Evolutionary conservation across 306 rosid genomes (phyloP).

Genomic region (Cucurbita pepo): DNA sequence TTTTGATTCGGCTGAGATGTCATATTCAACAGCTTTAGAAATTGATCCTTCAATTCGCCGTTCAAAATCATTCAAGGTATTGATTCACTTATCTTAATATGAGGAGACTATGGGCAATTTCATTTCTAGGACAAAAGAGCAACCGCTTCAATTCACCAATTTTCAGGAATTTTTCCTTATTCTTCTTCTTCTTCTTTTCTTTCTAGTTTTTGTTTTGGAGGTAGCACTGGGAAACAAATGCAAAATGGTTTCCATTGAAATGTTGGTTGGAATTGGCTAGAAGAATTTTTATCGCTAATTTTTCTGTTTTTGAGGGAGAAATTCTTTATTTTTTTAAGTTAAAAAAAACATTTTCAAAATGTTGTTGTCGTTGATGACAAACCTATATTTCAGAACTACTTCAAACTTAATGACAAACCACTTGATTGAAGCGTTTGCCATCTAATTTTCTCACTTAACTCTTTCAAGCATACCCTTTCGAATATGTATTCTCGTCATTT

Average conservation of each 20-base stretch:
- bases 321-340: background rate
- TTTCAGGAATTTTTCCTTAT: background rate
- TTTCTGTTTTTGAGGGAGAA: background rate
- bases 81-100: background rate
- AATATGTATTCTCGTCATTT: background rate
- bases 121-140: background rate
- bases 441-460: background rate
- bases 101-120: background rate
- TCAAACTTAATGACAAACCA: background rate
- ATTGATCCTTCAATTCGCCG: slow-evolving; percentile 63
- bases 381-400: background rate
- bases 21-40: slow-evolving; percentile 46
- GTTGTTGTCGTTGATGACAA: background rate
- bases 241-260: background rate
- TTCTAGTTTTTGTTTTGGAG: background rate
- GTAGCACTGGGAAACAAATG: background rate
- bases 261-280: background rate
- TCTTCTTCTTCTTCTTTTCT: too few species aligned
- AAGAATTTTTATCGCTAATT: background rate
- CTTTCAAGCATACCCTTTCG: background rate
- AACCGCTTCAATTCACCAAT: background rate
- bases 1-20: slow-evolving; percentile 48
- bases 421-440: background rate
- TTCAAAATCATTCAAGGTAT: slow-evolving; percentile 73
- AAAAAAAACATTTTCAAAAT: too few species aligned